These are phyloP conservation scores for Myxozyma udenii DNA, from an alignment of 805 yeast genomes.

Conservation along the genomic window DNA sequence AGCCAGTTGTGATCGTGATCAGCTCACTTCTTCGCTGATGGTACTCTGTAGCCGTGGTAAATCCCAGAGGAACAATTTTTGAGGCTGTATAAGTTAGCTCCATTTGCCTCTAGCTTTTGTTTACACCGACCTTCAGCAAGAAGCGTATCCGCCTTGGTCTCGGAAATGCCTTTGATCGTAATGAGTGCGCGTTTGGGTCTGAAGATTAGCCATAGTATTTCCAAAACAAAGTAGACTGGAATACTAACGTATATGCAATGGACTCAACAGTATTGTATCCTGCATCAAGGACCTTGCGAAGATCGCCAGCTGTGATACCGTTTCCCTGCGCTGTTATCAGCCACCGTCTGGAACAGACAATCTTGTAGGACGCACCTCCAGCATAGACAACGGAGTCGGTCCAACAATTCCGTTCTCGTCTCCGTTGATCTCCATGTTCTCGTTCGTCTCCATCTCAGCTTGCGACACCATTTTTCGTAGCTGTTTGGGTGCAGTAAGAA, in stretches of 20 bases:
- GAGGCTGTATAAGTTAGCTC: conserved; percentile 48
- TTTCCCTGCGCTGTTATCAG: conserved; percentile 50
- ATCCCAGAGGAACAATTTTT: conserved; percentile 88
- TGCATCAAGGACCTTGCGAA: conserved; percentile 73
- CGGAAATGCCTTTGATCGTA: conserved; percentile 86
- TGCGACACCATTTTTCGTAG: conserved; percentile 4
- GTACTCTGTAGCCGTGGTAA: conserved; percentile 94
- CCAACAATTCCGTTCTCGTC: conserved; percentile 25
- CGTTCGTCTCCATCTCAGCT: neutral
- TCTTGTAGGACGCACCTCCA: conserved; percentile 18
- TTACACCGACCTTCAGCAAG: conserved; percentile 50
- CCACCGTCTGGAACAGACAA: neutral
- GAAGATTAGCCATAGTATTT: neutral
- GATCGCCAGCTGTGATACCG: conserved; percentile 78
- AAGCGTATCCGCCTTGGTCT: conserved; percentile 87
- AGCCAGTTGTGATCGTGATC: conserved; percentile 92
- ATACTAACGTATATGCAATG: conserved; percentile 71
- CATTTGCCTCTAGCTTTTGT: neutral
- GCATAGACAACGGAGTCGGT: conserved; percentile 28
- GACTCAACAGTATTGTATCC: conserved; percentile 90
- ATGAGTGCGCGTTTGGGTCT: conserved; percentile 72
- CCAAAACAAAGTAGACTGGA: neutral
- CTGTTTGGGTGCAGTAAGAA: neutral
- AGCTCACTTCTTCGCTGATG: conserved; percentile 85
- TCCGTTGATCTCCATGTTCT: conserved; percentile 7